These are phyloP conservation scores for Hypoxylon sp. DNA, from an alignment of 2,329 filamentous ascomycete species.

Conservation along the genomic window DNA sequence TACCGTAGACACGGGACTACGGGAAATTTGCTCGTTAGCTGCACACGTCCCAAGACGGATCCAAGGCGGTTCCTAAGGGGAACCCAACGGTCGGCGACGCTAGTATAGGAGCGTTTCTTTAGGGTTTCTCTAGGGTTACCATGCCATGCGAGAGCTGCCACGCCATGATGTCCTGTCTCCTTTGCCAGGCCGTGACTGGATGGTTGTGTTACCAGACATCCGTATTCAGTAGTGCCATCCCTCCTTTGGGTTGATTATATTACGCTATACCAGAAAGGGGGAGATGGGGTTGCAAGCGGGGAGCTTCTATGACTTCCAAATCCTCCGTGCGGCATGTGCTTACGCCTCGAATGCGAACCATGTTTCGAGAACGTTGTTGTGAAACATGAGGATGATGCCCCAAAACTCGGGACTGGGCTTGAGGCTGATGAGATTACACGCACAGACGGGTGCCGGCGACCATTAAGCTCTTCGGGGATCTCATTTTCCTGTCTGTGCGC, in stretches of 20 bases:
- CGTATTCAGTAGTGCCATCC: constrained; percentile 18
- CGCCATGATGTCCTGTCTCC: constrained; percentile 17
- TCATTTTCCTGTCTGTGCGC: constrained; percentile 37
- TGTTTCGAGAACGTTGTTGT: constrained; percentile 40
- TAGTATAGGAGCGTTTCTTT: constrained; percentile 25
- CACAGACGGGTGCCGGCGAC: constrained; percentile 22
- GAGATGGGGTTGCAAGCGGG: constrained; percentile 25
- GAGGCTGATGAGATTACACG: constrained; percentile 35
- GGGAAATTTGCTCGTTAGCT: constrained; percentile 19
- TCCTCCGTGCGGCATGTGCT: constrained; percentile 21
- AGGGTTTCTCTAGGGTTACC: too few species aligned
- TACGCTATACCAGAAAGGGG: constrained; percentile 28
- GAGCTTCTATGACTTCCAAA: constrained; percentile 35
- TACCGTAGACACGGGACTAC: constrained; percentile 21
- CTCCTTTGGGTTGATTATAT: constrained; percentile 24
- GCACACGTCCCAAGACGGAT: constrained; percentile 12
- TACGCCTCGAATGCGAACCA: constrained; percentile 18
- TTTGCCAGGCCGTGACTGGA: constrained; percentile 23
- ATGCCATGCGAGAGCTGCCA: constrained; percentile 3
- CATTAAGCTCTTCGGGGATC: constrained; percentile 37
- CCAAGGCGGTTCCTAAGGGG: constrained; percentile 5
- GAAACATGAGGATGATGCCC: constrained; percentile 31
- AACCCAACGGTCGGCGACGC: constrained; percentile 39
- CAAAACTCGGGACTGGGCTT: constrained; percentile 19
- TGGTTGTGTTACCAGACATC: constrained; percentile 9